These are phyloP conservation scores for Umbilicaria muhlenbergii DNA, from an alignment of 495 filamentous ascomycete genomes.

Conservation along the genomic window DNA sequence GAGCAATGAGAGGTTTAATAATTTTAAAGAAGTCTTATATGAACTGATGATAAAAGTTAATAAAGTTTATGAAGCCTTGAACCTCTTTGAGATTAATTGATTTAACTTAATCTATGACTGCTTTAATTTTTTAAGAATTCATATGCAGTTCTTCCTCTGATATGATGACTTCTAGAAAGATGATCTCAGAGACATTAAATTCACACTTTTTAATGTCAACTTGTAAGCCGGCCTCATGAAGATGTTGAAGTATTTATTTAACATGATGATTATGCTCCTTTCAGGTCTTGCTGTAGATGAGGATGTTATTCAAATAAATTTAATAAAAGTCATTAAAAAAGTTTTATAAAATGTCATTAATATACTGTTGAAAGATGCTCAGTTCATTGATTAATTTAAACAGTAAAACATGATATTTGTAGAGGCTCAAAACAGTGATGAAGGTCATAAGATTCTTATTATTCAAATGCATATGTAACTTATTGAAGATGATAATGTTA, in stretches of 20 bases:
- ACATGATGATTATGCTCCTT: conserved; percentile 7
- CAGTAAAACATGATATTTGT: neutral
- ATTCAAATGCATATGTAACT: neutral
- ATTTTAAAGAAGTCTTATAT: conserved; percentile 10
- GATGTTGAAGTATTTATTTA: conserved; percentile 1
- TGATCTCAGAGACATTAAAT: conserved; percentile 8
- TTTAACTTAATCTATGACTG: conserved; percentile 6
- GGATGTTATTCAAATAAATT: conserved; percentile 2
- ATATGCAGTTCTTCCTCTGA: conserved; percentile 7
- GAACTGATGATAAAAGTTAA: conserved; percentile 14
- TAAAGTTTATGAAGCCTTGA: conserved; percentile 13
- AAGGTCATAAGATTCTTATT: neutral
- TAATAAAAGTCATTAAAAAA: neutral
- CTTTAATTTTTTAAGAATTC: conserved; percentile 8
- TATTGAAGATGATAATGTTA: neutral
- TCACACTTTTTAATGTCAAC: conserved; percentile 15
- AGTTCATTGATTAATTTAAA: neutral
- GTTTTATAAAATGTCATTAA: conserved; percentile 12
- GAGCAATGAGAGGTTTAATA: neutral
- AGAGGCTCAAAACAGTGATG: neutral
- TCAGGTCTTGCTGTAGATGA: conserved; percentile 7
- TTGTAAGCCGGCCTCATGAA: conserved; percentile 6
- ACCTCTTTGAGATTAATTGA: conserved; percentile 8
- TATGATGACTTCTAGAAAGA: conserved; percentile 14
- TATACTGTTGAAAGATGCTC: conserved; percentile 5